Percentiles rank a stretch among this genome's conserved stretches.
These are phyloP conservation scores for Tephrocybe sp. DNA, from an alignment of 768 basidiomycete species.

Conservation along the genomic window DNA sequence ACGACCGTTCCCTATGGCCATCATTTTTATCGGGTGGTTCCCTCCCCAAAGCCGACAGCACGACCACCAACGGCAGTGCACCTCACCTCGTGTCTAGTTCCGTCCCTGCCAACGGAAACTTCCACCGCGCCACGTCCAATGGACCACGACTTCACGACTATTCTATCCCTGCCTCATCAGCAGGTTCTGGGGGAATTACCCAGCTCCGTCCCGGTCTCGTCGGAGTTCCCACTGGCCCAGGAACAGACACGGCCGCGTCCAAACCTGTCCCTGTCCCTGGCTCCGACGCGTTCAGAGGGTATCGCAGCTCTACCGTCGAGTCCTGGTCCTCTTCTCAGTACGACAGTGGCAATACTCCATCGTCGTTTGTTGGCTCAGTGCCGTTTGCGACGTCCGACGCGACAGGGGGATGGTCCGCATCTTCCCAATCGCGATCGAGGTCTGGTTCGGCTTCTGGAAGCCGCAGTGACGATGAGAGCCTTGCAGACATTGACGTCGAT, in stretches of 20 bases:
- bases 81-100: conserved; percentile 47
- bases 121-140: conserved; percentile 28
- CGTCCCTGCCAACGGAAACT: conserved; percentile 40
- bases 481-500: conserved; percentile 32
- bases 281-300: conserved; percentile 17
- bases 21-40: conserved; percentile 74
- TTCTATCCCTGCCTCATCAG: conserved; percentile 39
- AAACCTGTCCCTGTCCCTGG: conserved; percentile 34
- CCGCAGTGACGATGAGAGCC: conserved; percentile 29
- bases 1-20: conserved; percentile 93
- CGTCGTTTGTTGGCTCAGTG: conserved; percentile 20
- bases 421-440: conserved; percentile 29
- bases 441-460: conserved; percentile 33
- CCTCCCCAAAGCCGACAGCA: conserved; percentile 50
- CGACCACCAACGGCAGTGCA: conserved; percentile 15
- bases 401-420: conserved; percentile 47
- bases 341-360: conserved; percentile 19
- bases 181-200: conserved; percentile 42
- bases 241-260: conserved; percentile 22
- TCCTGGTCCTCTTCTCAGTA: conserved; percentile 30
- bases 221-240: conserved; percentile 30
- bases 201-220: conserved; percentile 62
- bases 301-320: conserved; percentile 29
- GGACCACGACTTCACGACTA: conserved; percentile 73
- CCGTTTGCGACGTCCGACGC: conserved; percentile 20